These are phyloP conservation scores for Rhodamnia rubescens DNA, from an alignment of 345 rosid genomes.

Conservation along the genomic window DNA sequence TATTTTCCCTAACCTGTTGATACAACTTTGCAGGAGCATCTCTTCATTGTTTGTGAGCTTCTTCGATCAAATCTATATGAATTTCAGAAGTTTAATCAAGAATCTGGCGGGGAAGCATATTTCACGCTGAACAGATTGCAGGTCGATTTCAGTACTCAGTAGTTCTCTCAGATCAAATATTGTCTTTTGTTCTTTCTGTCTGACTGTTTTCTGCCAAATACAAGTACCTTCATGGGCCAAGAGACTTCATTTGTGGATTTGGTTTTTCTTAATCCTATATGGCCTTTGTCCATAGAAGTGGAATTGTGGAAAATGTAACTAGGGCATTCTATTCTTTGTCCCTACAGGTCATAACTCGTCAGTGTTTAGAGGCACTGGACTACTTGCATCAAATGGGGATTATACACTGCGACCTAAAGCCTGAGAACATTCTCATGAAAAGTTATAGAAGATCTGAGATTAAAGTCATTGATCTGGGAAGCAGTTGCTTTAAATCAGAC, in stretches of 20 bases:
- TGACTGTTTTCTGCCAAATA: neutral
- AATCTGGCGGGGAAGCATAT: slow-evolving; percentile 71
- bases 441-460: slow-evolving; percentile 69
- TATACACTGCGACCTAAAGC: slow-evolving; percentile 94
- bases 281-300: neutral
- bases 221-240: neutral
- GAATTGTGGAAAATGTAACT: neutral
- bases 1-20: neutral
- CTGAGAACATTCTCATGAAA: slow-evolving; percentile 82
- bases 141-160: slow-evolving; percentile 21
- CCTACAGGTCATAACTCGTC: slow-evolving; percentile 60
- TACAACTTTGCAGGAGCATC: slow-evolving; percentile 59
- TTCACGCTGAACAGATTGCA: slow-evolving; percentile 64
- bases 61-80: slow-evolving; percentile 80
- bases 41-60: slow-evolving; percentile 92
- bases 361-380: slow-evolving; percentile 86
- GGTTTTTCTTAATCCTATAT: neutral
- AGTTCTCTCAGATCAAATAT: neutral
- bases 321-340: neutral
- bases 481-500: slow-evolving; percentile 88
- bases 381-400: slow-evolving; percentile 79
- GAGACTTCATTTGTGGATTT: neutral
- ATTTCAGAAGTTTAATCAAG: slow-evolving; percentile 81
- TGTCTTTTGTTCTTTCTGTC: neutral
- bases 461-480: slow-evolving; percentile 95